phyloP scores from a whole-genome alignment of 2,329 filamentous ascomycete species.

The Myriosclerotinia scirpicola region DNA sequence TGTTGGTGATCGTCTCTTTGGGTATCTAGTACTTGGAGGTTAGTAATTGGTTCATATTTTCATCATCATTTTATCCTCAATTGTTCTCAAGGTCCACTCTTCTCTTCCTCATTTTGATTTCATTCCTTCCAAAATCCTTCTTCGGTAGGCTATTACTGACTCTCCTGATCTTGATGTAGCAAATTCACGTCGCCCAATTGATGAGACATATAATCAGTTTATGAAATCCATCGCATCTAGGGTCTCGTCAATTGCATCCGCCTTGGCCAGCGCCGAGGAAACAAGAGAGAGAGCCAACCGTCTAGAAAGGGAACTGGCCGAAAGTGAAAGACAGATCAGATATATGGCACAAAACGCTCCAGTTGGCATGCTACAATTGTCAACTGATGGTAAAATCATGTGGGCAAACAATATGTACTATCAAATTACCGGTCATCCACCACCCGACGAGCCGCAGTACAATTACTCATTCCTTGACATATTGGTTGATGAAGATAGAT shows the following conservation, averaged over 20 bases:
- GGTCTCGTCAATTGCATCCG: slow-evolving; percentile 32
- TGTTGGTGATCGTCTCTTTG: slow-evolving; percentile 28
- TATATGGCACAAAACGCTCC: slow-evolving; percentile 39
- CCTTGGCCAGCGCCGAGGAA: slow-evolving; percentile 32
- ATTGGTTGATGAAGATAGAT: slow-evolving; percentile 32
- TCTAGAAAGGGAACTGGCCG: slow-evolving; percentile 24
- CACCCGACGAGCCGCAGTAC: slow-evolving; percentile 26
- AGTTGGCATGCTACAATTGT: slow-evolving; percentile 37
- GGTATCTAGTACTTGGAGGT: slow-evolving; percentile 33
- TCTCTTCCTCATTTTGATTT: too few relatives aligned
- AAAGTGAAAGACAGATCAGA: slow-evolving; percentile 30
- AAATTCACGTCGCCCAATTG: slow-evolving; percentile 36
- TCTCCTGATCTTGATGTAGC: not conserved
- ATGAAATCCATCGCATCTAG: slow-evolving; percentile 34
- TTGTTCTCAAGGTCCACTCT: too few relatives aligned
- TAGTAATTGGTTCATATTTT: too few relatives aligned
- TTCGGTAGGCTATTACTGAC: too few relatives aligned
- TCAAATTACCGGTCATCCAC: slow-evolving; percentile 30
- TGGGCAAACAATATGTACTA: slow-evolving; percentile 39
- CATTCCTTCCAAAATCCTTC: too few relatives aligned
- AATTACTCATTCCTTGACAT: slow-evolving; percentile 33
- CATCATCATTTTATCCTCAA: too few relatives aligned
- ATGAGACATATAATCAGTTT: slow-evolving; percentile 34
- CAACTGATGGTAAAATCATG: slow-evolving; percentile 30
- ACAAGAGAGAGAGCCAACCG: slow-evolving; percentile 21